phyloP scores from a whole-genome alignment of 345 rosid species.

The Laguncularia racemosa region DNA sequence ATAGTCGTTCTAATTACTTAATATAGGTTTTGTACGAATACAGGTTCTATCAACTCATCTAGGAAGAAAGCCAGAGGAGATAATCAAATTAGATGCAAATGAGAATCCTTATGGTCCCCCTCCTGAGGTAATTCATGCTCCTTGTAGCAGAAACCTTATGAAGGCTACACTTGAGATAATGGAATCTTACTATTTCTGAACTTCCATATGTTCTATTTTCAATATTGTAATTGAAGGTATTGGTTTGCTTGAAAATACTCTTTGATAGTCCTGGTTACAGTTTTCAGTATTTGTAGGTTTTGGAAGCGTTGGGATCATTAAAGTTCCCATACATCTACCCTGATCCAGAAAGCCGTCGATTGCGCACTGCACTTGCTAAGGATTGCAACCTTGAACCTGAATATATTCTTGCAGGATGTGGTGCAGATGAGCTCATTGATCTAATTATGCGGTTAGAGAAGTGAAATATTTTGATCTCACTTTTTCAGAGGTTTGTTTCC shows the following conservation, averaged over 20 bases:
- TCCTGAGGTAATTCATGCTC: constrained; percentile 68
- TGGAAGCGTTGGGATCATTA: constrained; percentile 79
- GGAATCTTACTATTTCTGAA: too few species aligned
- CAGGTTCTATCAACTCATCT: constrained; percentile 76
- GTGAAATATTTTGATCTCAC: neutral
- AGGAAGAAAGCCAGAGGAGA: constrained; percentile 94
- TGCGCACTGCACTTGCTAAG: constrained; percentile 75
- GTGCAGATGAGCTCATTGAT: constrained; percentile 94
- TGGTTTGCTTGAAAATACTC: constrained; percentile 2
- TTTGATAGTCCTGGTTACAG: constrained; percentile 9
- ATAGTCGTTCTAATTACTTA: neutral
- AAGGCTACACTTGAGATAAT: too few species aligned
- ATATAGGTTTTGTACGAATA: neutral
- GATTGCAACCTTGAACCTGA: constrained; percentile 89
- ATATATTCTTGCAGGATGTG: constrained; percentile 89
- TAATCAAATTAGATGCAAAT: constrained; percentile 92
- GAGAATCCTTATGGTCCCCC: constrained; percentile 99
- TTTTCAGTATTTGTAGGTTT: constrained; percentile 61
- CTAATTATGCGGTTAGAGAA: constrained; percentile 82
- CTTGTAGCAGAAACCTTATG: neutral
- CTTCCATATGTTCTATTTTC: neutral
- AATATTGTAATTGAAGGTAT: too few species aligned
- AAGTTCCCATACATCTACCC: constrained; percentile 88
- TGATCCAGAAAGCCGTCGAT: constrained; percentile 76
- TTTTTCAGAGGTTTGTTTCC: neutral